These are phyloP conservation scores for Lepidium aucheri DNA, from an alignment of 345 rosid genomes.

Conservation along the genomic window DNA sequence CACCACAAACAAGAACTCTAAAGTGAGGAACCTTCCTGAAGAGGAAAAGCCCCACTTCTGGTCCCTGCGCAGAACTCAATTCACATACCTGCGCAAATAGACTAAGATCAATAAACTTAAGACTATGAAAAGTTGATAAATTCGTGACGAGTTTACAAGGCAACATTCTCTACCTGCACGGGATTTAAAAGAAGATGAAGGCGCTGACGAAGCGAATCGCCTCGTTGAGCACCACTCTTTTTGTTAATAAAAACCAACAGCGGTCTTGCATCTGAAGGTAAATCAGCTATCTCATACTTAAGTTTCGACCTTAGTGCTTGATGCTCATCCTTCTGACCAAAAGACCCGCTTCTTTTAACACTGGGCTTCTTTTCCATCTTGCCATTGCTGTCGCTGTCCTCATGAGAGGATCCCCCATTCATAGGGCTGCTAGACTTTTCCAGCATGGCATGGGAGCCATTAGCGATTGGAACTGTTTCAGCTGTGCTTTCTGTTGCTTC, in stretches of 20 bases:
- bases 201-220: conserved; percentile 63
- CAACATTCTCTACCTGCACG: conserved; percentile 51
- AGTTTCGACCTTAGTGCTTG: conserved; percentile 56
- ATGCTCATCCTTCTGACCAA: conserved; percentile 71
- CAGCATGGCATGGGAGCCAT: conserved; percentile 37
- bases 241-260: conserved; percentile 81
- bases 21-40: conserved; percentile 85
- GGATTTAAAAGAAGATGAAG: conserved; percentile 82
- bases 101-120: conserved; percentile 8
- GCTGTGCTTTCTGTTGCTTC: conserved; percentile 50
- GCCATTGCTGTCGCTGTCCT: conserved; percentile 38
- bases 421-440: conserved; percentile 42
- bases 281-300: conserved; percentile 65
- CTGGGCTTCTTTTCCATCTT: conserved; percentile 43
- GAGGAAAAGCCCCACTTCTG: conserved; percentile 74
- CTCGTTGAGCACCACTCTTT: conserved; percentile 87
- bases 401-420: conserved; percentile 27
- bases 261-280: conserved; percentile 78
- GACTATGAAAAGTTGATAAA: background rate
- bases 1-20: conserved; percentile 88
- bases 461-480: conserved; percentile 36
- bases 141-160: background rate
- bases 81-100: conserved; percentile 57
- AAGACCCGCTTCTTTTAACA: conserved; percentile 57
- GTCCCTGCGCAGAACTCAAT: conserved; percentile 68